These are phyloP conservation scores for Euryodendron excelsum DNA, from an alignment of 148 eudicot species.

Conservation along the genomic window DNA sequence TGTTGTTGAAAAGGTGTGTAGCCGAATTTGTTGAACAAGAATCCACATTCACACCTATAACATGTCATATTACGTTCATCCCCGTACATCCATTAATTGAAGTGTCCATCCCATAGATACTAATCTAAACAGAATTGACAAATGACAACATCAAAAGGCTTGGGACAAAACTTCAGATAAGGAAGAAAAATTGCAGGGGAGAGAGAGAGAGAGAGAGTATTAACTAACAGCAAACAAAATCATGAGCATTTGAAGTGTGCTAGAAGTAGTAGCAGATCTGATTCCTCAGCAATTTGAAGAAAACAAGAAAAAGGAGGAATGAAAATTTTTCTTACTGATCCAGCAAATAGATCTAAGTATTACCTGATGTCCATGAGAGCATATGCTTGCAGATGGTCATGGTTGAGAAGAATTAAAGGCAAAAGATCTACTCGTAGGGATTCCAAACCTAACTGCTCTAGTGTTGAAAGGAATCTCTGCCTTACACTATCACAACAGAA, in stretches of 20 bases:
- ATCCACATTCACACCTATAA: no score
- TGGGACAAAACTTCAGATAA: background rate
- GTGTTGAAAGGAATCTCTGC: slow-evolving; percentile 73
- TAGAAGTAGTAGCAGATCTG: background rate
- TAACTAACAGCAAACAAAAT: background rate
- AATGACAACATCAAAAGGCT: background rate
- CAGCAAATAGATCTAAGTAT: background rate
- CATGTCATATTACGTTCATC: background rate
- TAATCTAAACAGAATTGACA: slow-evolving; percentile 1
- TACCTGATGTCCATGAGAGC: slow-evolving; percentile 98
- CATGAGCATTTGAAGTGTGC: no score
- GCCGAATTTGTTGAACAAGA: no score
- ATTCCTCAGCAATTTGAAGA: background rate
- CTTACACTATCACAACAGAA: slow-evolving; percentile 88
- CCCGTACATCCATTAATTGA: background rate
- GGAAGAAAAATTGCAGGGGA: no score
- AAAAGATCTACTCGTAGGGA: slow-evolving; percentile 86
- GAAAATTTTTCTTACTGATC: background rate
- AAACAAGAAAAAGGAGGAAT: background rate
- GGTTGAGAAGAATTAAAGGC: slow-evolving; percentile 95
- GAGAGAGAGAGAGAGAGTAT: background rate
- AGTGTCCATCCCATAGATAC: background rate
- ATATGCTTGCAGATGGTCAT: slow-evolving; percentile 99
- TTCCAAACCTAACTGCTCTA: slow-evolving; percentile 93
- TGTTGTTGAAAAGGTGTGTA: no score